Evolutionary conservation across 2,329 filamentous ascomycete genomes (phyloP).

Genomic region (Exophiala dermatitidis): DNA sequence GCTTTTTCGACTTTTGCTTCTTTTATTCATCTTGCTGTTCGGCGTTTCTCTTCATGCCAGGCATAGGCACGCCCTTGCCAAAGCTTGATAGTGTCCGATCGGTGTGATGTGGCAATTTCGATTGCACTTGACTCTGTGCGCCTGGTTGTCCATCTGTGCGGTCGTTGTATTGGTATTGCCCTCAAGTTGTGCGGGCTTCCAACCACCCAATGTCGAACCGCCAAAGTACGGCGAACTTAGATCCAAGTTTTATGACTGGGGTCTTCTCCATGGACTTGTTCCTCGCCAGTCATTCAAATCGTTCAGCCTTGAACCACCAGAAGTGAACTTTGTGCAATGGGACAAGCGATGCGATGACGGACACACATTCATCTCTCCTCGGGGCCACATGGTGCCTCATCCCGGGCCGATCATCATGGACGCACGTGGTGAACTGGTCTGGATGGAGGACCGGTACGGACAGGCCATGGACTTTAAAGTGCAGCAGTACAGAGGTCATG

Average conservation of each 20-base stretch:
- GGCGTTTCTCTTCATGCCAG: too few species aligned
- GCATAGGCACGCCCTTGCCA: too few species aligned
- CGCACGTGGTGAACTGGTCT: slow-evolving; percentile 38
- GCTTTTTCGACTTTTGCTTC: too few species aligned
- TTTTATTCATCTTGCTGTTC: too few species aligned
- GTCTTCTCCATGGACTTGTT: slow-evolving; percentile 11
- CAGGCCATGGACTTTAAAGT: slow-evolving; percentile 43
- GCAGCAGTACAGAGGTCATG: slow-evolving; percentile 38
- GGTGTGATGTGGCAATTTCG: too few species aligned
- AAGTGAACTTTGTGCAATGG: slow-evolving; percentile 27
- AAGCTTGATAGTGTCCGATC: too few species aligned
- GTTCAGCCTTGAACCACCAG: slow-evolving; percentile 6
- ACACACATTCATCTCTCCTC: slow-evolving; percentile 38
- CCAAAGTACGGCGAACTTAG: not conserved
- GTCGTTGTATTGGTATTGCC: too few species aligned
- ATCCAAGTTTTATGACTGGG: slow-evolving; percentile 5
- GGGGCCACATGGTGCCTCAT: slow-evolving; percentile 31
- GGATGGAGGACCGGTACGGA: slow-evolving; percentile 34
- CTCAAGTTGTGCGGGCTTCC: too few species aligned
- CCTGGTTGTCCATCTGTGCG: too few species aligned
- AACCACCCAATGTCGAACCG: too few species aligned
- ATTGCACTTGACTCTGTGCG: too few species aligned
- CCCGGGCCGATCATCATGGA: slow-evolving; percentile 42
- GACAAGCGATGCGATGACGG: slow-evolving; percentile 34
- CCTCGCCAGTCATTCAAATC: slow-evolving; percentile 10